phyloP scores from a whole-genome alignment of 768 basidiomycete species.

The Panaeolus papilionaceus region DNA sequence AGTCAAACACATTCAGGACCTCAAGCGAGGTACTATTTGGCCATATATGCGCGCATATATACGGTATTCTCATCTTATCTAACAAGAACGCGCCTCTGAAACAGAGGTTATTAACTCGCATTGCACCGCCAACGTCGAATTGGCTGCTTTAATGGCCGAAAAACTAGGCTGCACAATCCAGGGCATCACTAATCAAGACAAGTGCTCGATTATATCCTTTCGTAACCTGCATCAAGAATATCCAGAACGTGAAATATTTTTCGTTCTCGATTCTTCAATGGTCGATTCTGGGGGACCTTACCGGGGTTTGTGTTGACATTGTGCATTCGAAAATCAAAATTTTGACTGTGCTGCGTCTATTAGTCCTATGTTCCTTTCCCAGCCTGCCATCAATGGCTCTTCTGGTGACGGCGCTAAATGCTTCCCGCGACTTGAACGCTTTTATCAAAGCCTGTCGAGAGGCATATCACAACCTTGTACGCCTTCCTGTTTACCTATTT shows the following conservation, averaged over 20 bases:
- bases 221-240: neutral
- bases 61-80: neutral
- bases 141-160: neutral
- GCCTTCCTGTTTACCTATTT: neutral
- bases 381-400: constrained; percentile 1
- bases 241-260: neutral
- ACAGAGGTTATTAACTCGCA: neutral
- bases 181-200: neutral
- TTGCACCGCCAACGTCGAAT: neutral
- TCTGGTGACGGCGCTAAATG: constrained; percentile 9
- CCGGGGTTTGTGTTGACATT: neutral
- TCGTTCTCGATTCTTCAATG: neutral
- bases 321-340: neutral
- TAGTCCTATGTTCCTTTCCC: neutral
- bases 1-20: neutral
- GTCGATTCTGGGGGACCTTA: neutral
- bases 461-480: neutral
- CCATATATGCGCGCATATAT: neutral
- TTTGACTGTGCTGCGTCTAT: neutral
- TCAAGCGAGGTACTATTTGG: neutral
- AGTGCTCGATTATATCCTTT: neutral
- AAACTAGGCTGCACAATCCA: neutral
- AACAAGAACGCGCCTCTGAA: neutral
- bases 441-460: neutral
- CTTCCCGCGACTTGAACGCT: neutral